Evolutionary conservation across 345 rosid species (phyloP).

Genomic region (Cardamine occulta): DNA sequence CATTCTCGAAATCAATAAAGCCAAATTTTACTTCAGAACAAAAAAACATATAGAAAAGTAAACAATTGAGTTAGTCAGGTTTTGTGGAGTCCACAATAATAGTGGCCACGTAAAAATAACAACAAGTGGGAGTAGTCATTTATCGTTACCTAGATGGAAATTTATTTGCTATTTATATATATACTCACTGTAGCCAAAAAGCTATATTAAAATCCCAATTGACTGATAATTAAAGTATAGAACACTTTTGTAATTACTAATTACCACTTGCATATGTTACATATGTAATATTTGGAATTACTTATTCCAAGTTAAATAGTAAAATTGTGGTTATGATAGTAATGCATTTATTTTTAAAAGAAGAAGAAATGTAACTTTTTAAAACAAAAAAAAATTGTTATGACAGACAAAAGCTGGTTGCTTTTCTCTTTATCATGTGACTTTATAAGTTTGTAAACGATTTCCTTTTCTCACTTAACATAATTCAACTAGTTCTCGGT

Average conservation of each 20-base stretch:
- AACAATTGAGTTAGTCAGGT: slow-evolving; percentile 26
- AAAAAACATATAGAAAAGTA: background rate
- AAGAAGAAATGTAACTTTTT: too few species aligned
- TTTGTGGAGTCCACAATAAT: slow-evolving; percentile 18
- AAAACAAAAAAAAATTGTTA: too few species aligned
- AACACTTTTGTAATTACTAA: background rate
- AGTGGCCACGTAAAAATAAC: slow-evolving; percentile 29
- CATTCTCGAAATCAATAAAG: background rate
- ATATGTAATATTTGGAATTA: background rate
- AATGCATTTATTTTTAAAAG: too few species aligned
- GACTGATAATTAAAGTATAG: too few species aligned
- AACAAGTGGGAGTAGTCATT: slow-evolving; percentile 19
- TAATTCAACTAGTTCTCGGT: background rate
- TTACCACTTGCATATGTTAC: background rate
- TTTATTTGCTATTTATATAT: background rate
- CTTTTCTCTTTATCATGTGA: background rate
- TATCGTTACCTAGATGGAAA: background rate
- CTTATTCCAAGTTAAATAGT: background rate
- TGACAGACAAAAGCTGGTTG: too few species aligned
- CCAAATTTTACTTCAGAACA: background rate
- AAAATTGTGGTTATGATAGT: background rate
- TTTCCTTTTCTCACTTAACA: slow-evolving; percentile 4
- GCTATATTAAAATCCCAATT: too few species aligned
- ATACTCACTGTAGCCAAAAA: too few species aligned
- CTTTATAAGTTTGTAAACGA: slow-evolving; percentile 20